These are phyloP conservation scores for Lentinus brumalis DNA, from an alignment of 768 basidiomycete genomes.

Conservation along the genomic window DNA sequence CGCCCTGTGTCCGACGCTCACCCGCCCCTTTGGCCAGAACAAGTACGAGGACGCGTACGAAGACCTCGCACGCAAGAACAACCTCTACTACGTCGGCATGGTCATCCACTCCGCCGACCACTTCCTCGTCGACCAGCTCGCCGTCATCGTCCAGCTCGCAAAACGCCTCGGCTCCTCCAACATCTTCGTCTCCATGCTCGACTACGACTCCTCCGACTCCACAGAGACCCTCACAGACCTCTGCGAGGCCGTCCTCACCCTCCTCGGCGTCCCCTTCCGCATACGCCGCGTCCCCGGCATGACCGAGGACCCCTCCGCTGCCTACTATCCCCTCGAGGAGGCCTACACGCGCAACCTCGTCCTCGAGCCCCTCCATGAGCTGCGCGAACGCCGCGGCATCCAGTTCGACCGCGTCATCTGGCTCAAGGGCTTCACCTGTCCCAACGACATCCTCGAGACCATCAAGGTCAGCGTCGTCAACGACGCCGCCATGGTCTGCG, in stretches of 20 bases:
- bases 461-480: constrained; percentile 89
- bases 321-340: constrained; percentile 96
- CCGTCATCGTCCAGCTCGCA: constrained; percentile 95
- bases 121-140: constrained; percentile 97
- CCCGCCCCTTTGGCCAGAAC: constrained; percentile 94
- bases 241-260: constrained; percentile 91
- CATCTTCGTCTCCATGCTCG: constrained; percentile 97
- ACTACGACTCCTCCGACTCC: constrained; percentile 94
- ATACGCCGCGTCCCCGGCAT: constrained; percentile 91
- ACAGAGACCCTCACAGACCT: constrained; percentile 93
- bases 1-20: constrained; percentile 89
- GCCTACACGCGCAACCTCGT: constrained; percentile 92
- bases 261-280: constrained; percentile 91
- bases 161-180: constrained; percentile 86
- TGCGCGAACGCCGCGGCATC: constrained; percentile 73
- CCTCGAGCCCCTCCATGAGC: constrained; percentile 86
- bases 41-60: constrained; percentile 84
- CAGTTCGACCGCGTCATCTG: constrained; percentile 91
- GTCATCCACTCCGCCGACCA: constrained; percentile 98
- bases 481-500: constrained; percentile 97
- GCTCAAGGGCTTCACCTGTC: constrained; percentile 99
- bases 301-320: constrained; percentile 84
- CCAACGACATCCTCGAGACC: constrained; percentile 96
- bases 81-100: constrained; percentile 92
- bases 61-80: constrained; percentile 80